Conservation (phyloP, 305 asterid species). For the Caryopteris hybrid region DNA sequence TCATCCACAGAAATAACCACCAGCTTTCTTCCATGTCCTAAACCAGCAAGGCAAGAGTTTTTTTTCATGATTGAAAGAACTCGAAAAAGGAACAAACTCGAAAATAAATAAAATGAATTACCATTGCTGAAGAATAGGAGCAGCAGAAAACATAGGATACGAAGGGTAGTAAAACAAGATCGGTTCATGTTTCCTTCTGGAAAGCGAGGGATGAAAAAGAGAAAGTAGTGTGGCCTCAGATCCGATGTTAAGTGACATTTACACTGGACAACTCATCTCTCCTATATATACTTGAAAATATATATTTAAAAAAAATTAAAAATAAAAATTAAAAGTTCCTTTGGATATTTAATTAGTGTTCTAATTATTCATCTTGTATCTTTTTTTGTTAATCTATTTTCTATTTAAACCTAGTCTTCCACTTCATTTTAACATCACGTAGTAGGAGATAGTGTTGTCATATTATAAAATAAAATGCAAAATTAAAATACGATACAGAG, state of each 20-base stretch:
- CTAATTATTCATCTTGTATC: no score
- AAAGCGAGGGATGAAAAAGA: background rate
- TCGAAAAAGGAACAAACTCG: background rate
- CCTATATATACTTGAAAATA: background rate
- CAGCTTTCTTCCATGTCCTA: constrained; percentile 37
- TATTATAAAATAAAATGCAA: no score
- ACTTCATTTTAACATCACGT: no score
- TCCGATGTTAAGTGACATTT: background rate
- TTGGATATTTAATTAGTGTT: no score
- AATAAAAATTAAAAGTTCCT: no score
- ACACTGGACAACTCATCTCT: no score
- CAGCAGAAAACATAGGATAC: constrained; percentile 28
- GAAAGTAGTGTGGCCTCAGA: background rate
- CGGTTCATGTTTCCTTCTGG: constrained; percentile 23
- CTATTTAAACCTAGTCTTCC: no score
- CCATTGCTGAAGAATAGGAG: constrained; percentile 34
- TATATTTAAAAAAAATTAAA: background rate
- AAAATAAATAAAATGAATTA: constrained; percentile 4
- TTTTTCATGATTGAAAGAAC: background rate
- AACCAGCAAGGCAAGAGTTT: background rate
- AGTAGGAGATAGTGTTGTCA: no score
- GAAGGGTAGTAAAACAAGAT: constrained; percentile 19
- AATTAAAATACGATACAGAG: no score
- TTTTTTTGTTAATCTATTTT: no score
- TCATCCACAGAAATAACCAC: constrained; percentile 8